Conservation (phyloP, 2,329 filamentous ascomycete species). For the Colletotrichum sp. region DNA sequence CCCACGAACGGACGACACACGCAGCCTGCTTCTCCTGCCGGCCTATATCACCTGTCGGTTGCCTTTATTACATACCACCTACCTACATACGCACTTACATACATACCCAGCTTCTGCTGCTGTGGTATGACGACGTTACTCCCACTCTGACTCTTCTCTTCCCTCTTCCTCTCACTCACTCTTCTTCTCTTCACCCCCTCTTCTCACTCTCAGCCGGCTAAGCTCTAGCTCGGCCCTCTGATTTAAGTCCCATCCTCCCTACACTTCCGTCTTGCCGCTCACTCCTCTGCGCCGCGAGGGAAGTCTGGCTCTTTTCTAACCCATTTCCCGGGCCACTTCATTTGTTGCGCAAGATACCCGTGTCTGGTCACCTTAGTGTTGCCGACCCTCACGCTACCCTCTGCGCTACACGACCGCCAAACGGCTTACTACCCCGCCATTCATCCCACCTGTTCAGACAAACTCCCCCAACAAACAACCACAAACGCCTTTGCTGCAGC, state of each 20-base stretch:
- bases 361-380: background rate
- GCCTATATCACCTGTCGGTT: conserved; percentile 16
- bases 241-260: background rate
- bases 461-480: background rate
- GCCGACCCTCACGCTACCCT: conserved; percentile 7
- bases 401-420: conserved; percentile 2
- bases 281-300: background rate
- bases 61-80: conserved; percentile 16
- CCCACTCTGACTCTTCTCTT: conserved; percentile 8
- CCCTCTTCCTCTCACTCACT: background rate
- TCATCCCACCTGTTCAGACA: conserved; percentile 10
- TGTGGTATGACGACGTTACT: conserved; percentile 23
- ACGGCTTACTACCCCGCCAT: conserved; percentile 20
- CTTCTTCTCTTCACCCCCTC: conserved; percentile 4
- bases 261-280: background rate
- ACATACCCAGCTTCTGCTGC: conserved; percentile 4
- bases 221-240: conserved; percentile 5
- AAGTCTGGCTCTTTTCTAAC: background rate
- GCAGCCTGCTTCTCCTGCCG: conserved; percentile 8
- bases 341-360: background rate
- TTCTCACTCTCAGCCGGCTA: conserved; percentile 1
- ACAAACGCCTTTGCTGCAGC: background rate
- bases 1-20: conserved; percentile 9
- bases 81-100: conserved; percentile 8
- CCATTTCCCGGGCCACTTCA: conserved; percentile 18